Conservation (phyloP, 805 yeast genomes). For the Zygoascus bituminiphila region DNA sequence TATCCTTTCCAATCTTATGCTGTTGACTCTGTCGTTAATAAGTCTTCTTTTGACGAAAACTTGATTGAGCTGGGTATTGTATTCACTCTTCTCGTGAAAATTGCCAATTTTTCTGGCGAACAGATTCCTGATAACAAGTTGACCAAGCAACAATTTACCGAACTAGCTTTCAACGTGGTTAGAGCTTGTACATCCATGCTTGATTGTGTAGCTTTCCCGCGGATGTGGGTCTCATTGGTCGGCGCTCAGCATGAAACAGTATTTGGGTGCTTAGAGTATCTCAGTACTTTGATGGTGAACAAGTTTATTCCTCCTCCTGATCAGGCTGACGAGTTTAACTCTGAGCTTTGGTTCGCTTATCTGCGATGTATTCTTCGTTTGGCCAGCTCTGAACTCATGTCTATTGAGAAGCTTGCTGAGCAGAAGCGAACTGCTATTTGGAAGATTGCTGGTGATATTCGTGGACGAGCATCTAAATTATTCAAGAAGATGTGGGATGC, state of each 20-base stretch:
- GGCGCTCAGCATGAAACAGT: conserved; percentile 26
- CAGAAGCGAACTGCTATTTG: conserved; percentile 66
- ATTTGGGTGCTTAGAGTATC: conserved; percentile 25
- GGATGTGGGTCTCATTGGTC: conserved; percentile 61
- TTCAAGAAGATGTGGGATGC: conserved; percentile 63
- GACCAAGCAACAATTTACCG: conserved; percentile 21
- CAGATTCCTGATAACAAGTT: conserved; percentile 17
- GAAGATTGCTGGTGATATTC: conserved; percentile 53
- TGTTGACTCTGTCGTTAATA: conserved; percentile 66
- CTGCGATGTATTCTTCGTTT: conserved; percentile 48
- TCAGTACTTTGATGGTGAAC: conserved; percentile 42
- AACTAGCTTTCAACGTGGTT: conserved; percentile 22
- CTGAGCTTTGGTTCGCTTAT: conserved; percentile 62
- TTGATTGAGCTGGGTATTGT: conserved; percentile 60
- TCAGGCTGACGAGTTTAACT: conserved; percentile 45
- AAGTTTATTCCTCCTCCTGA: conserved; percentile 45
- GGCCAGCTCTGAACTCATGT: conserved; percentile 58
- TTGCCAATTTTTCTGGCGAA: conserved; percentile 20
- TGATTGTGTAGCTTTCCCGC: conserved; percentile 27
- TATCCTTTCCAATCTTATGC: conserved; percentile 59
- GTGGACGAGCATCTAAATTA: conserved; percentile 49
- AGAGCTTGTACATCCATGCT: conserved; percentile 24
- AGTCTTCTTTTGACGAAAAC: conserved; percentile 61
- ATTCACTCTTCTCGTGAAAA: conserved; percentile 27
- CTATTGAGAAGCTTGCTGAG: conserved; percentile 60